Evolutionary conservation across 768 basidiomycete species (phyloP), one percentile per base, ranked within the genome.

Genomic region (Filobasidium wieringae): DNA sequence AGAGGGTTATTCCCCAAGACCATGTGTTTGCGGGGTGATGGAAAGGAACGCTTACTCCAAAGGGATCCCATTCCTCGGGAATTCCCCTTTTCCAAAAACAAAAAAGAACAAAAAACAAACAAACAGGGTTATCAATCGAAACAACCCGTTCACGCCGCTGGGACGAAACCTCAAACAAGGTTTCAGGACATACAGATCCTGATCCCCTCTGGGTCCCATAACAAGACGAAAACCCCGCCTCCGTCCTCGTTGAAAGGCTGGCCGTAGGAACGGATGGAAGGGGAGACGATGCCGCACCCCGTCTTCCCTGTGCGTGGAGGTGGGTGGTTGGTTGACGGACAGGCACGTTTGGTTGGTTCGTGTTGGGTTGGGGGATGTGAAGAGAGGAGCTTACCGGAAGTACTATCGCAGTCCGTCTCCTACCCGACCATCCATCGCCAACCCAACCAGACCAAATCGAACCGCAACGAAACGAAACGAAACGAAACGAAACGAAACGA

Each of bases 211-310:
- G 82, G 80, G 66, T 89, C 86, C 89, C 89, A 91, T 64, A 85
- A 84, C 86, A 88, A 88, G 1, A 82, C 87, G 68, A 87, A 90
- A 2, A 88, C 82, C 2, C 89, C 89, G 4, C 89, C 89, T 9
- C 84, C 81, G 66, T 81, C 82, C 0, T 79, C 78, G 60, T 90
- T 88, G 68, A 90, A 90, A 53, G 79, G 80, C 34, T 84, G 82
- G 0, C 89, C 89, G 72, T 87, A 91, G 0, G 88, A 91, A 1
- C 85, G 83, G 22, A 79, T 78, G 65, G 87, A 89, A 81, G 82
- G 82, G 67, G 90, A 87, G 0, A 79, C 80, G 61, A 89, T 77
- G 34, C 84, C 83, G 63, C 89, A 90, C 7, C 89, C 88, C 41
- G 82, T 78, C 3, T 64, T 64, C 31, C 69, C 71, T 72, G 49